These are phyloP conservation scores for Starmerella riodocensis DNA, from an alignment of 805 yeast genomes.

Conservation along the genomic window DNA sequence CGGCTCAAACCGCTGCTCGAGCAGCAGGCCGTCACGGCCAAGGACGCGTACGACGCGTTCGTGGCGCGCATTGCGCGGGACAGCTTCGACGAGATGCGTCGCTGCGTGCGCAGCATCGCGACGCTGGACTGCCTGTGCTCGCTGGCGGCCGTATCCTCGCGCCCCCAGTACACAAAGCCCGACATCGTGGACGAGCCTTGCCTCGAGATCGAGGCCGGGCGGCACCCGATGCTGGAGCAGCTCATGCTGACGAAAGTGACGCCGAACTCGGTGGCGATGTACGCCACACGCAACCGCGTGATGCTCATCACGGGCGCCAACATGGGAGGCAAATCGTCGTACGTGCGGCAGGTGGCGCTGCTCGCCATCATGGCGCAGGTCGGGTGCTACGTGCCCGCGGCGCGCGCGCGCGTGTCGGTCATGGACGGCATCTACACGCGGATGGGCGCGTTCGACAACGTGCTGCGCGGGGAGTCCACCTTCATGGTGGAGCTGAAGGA, in stretches of 20 bases:
- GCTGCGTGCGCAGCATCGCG: slow-evolving; percentile 38
- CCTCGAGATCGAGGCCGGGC: slow-evolving; percentile 41
- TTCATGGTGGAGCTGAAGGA: slow-evolving; percentile 68
- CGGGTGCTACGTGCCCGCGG: slow-evolving; percentile 66
- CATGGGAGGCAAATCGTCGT: slow-evolving; percentile 79
- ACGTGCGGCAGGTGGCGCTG: slow-evolving; percentile 61
- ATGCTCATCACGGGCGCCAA: slow-evolving; percentile 73
- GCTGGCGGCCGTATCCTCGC: slow-evolving; percentile 44
- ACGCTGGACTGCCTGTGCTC: slow-evolving; percentile 56
- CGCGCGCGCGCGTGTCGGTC: slow-evolving; percentile 45
- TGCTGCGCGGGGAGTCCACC: slow-evolving; percentile 64
- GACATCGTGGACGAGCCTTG: slow-evolving; percentile 34
- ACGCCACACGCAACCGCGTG: slow-evolving; percentile 36
- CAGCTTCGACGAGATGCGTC: slow-evolving; percentile 31
- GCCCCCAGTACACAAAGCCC: slow-evolving; percentile 40
- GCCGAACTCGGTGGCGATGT: slow-evolving; percentile 49
- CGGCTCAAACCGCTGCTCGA: slow-evolving; percentile 50
- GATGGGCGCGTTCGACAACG: slow-evolving; percentile 75
- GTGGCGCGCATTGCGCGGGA: slow-evolving; percentile 28
- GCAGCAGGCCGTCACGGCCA: slow-evolving; percentile 34
- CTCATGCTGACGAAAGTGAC: slow-evolving; percentile 38
- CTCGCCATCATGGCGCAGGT: slow-evolving; percentile 61
- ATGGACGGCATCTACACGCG: slow-evolving; percentile 44
- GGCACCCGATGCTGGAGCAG: slow-evolving; percentile 56
- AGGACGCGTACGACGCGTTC: slow-evolving; percentile 35